Evolutionary conservation across 148 eudicot genomes (phyloP).

Genomic region (Rhododendron mucronatum): DNA sequence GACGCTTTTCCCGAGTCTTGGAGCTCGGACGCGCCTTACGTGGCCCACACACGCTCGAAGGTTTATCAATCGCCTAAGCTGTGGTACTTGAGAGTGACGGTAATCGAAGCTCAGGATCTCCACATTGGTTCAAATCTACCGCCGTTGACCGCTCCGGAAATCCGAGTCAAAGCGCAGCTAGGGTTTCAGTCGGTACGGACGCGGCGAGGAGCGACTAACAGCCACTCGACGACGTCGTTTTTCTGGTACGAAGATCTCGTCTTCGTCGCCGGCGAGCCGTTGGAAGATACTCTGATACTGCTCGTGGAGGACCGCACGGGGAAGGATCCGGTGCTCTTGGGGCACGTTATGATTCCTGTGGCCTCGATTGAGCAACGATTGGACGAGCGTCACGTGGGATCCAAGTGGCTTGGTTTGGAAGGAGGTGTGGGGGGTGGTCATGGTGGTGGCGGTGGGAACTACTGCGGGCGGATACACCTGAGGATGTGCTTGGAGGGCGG

Average conservation of each 20-base stretch:
- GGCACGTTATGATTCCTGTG: constrained; percentile 69
- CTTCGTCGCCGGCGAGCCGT: constrained; percentile 80
- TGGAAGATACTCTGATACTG: constrained; percentile 69
- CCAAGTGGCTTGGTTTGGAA: constrained; percentile 69
- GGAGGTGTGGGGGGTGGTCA: constrained; percentile 24
- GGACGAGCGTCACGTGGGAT: constrained; percentile 72
- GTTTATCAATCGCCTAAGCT: constrained; percentile 93
- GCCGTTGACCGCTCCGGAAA: constrained; percentile 76
- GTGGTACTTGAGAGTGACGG: constrained; percentile 71
- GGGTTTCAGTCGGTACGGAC: constrained; percentile 81
- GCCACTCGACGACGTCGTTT: constrained; percentile 47
- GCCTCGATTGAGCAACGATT: constrained; percentile 72
- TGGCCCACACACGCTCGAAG: constrained; percentile 69
- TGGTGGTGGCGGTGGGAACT: constrained; percentile 28
- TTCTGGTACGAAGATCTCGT: constrained; percentile 79
- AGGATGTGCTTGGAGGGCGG: constrained; percentile 89
- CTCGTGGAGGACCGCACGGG: constrained; percentile 75
- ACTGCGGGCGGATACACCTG: constrained; percentile 64
- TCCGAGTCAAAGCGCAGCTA: constrained; percentile 72
- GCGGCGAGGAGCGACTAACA: constrained; percentile 68
- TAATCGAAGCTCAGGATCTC: constrained; percentile 86
- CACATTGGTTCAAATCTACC: constrained; percentile 77
- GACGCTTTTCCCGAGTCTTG: constrained; percentile 89
- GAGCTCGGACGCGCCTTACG: constrained; percentile 78
- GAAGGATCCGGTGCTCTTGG: constrained; percentile 69